Evolutionary conservation across 768 basidiomycete genomes (phyloP).

Genomic region (Boletus subparvulus): DNA sequence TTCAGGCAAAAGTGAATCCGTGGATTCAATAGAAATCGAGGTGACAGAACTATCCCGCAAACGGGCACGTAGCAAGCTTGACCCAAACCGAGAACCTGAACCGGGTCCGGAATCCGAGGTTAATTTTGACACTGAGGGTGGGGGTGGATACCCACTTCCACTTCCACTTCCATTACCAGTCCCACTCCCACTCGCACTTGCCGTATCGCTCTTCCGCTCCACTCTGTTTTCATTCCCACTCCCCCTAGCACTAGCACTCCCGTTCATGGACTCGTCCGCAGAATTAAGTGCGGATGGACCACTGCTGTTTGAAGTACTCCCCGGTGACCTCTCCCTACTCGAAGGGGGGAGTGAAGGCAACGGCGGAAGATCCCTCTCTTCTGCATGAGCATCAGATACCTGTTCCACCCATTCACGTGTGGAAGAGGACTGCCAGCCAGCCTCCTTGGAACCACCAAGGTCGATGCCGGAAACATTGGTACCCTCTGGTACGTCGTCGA

Average conservation of each 20-base stretch:
- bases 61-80: constrained; percentile 21
- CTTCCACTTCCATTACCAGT: constrained; percentile 10
- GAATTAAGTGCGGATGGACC: constrained; percentile 24
- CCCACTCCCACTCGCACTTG: constrained; percentile 15
- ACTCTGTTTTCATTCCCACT: constrained; percentile 5
- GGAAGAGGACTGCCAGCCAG: constrained; percentile 25
- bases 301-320: constrained; percentile 26
- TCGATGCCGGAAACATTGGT: constrained; percentile 14
- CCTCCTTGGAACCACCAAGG: constrained; percentile 20
- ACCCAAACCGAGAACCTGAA: constrained; percentile 25
- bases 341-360: constrained; percentile 5
- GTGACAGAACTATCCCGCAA: constrained; percentile 32
- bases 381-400: constrained; percentile 26
- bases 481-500: constrained; percentile 14
- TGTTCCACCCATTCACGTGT: constrained; percentile 51
- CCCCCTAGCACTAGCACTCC: constrained; percentile 11
- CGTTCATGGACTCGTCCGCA: constrained; percentile 23
- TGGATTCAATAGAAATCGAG: constrained; percentile 27
- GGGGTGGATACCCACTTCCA: constrained; percentile 7
- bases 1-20: constrained; percentile 12
- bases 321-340: constrained; percentile 25
- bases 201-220: constrained; percentile 8
- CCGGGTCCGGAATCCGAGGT: constrained; percentile 25
- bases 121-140: constrained; percentile 23
- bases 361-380: constrained; percentile 3